phyloP scores from a whole-genome alignment of 164 flowering plant genomes.

The Berberis thunbergii region DNA sequence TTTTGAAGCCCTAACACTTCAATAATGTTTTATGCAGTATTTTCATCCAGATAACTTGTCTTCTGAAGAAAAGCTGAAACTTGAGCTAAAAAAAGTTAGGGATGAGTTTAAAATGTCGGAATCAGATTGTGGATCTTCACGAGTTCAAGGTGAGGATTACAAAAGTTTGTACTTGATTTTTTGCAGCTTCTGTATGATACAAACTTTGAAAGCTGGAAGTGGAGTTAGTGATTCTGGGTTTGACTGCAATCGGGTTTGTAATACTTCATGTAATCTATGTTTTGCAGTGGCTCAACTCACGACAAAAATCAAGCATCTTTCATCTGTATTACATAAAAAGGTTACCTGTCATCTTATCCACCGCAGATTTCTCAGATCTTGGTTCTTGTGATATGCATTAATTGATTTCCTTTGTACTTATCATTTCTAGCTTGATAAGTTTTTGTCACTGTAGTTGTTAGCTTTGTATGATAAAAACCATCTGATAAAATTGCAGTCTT shows the following conservation, averaged over 20 bases:
- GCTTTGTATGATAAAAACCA: too few species aligned
- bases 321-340: constrained; percentile 66
- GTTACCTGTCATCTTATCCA: constrained; percentile 18
- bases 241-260: not conserved
- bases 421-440: too few species aligned
- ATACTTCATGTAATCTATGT: not conserved
- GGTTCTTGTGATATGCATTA: too few species aligned
- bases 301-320: constrained; percentile 77
- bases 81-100: constrained; percentile 73
- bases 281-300: constrained; percentile 84
- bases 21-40: constrained; percentile 45
- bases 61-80: constrained; percentile 68
- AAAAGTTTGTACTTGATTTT: not conserved
- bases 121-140: constrained; percentile 95
- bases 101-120: constrained; percentile 92
- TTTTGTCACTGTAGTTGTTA: too few species aligned
- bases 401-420: too few species aligned
- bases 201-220: not conserved
- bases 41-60: constrained; percentile 96
- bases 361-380: too few species aligned
- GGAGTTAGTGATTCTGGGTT: not conserved
- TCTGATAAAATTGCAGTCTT: too few species aligned
- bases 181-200: not conserved
- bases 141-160: constrained; percentile 64
- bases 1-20: not conserved